Conservation (phyloP, 108 stramenopile species). For the Ochromonas danica region DNA sequence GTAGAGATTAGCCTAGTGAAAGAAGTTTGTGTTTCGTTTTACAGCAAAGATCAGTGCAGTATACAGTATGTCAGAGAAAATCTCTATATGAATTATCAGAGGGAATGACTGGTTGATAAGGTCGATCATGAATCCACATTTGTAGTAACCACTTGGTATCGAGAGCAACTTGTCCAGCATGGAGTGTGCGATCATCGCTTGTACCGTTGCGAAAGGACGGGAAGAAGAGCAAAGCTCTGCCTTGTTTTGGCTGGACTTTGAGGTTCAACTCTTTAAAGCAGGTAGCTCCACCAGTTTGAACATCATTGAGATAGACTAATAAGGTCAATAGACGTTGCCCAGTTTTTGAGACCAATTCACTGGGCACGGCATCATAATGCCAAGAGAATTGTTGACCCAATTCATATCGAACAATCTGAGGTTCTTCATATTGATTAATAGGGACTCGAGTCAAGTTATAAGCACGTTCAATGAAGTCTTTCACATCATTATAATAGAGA, state of each 20-base stretch:
- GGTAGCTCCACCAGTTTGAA: constrained; percentile 77
- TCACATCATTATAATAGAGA: background rate
- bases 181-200: constrained; percentile 79
- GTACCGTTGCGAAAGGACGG: constrained; percentile 85
- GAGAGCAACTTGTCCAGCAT: constrained; percentile 79
- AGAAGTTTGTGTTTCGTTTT: no score
- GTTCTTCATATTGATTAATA: constrained; percentile 75
- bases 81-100: background rate
- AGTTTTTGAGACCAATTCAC: constrained; percentile 70
- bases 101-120: constrained; percentile 52
- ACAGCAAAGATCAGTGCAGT: no score
- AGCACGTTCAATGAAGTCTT: background rate
- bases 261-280: constrained; percentile 62
- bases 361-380: constrained; percentile 85
- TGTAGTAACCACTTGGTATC: constrained; percentile 92
- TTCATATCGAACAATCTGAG: constrained; percentile 83
- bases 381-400: constrained; percentile 75
- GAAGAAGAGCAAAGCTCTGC: constrained; percentile 77
- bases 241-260: constrained; percentile 69
- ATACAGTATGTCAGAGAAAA: no score
- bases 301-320: constrained; percentile 91
- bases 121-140: constrained; percentile 87
- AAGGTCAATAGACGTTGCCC: constrained; percentile 88
- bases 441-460: constrained; percentile 68
- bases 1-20: no score